A percentile compares a stretch with the other conserved stretches of the same genome.
Conservation (phyloP, 1,284 basidiomycete genomes). For the Omphalotus olearius region DNA sequence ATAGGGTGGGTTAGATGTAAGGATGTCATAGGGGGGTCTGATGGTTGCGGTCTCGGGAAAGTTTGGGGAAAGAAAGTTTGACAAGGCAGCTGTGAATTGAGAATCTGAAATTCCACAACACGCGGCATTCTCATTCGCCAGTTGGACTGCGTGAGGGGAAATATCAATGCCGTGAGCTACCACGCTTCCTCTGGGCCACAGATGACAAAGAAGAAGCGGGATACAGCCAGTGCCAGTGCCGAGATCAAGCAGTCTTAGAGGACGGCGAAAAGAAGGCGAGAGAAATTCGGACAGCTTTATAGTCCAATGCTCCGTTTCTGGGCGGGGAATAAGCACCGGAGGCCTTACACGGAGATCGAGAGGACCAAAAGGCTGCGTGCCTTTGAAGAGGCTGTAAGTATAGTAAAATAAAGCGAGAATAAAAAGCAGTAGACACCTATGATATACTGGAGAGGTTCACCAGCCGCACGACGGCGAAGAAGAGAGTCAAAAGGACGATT, state of each 20-base stretch:
- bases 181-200: slow-evolving; percentile 48
- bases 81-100: slow-evolving; percentile 16
- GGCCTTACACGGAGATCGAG: slow-evolving; percentile 66
- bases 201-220: slow-evolving; percentile 70
- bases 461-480: slow-evolving; percentile 50
- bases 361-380: slow-evolving; percentile 84
- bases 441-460: slow-evolving; percentile 90
- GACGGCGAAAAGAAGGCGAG: slow-evolving; percentile 31
- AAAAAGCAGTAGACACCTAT: slow-evolving; percentile 58
- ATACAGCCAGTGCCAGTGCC: slow-evolving; percentile 92
- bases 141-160: slow-evolving; percentile 58
- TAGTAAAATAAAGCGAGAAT: slow-evolving; percentile 10
- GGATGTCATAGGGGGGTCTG: slow-evolving; percentile 60
- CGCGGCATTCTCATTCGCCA: slow-evolving; percentile 70
- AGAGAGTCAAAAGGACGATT: slow-evolving; percentile 36
- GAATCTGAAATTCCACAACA: slow-evolving; percentile 35
- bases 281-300: slow-evolving; percentile 48
- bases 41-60: slow-evolving; percentile 30
- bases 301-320: slow-evolving; percentile 87
- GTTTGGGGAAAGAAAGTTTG: slow-evolving; percentile 10
- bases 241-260: slow-evolving; percentile 71
- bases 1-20: slow-evolving; percentile 94
- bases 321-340: slow-evolving; percentile 86
- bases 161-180: slow-evolving; percentile 71
- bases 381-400: slow-evolving; percentile 34